phyloP scores from a whole-genome alignment of 495 filamentous ascomycete species.

The Tuber microsphaerosporum region DNA sequence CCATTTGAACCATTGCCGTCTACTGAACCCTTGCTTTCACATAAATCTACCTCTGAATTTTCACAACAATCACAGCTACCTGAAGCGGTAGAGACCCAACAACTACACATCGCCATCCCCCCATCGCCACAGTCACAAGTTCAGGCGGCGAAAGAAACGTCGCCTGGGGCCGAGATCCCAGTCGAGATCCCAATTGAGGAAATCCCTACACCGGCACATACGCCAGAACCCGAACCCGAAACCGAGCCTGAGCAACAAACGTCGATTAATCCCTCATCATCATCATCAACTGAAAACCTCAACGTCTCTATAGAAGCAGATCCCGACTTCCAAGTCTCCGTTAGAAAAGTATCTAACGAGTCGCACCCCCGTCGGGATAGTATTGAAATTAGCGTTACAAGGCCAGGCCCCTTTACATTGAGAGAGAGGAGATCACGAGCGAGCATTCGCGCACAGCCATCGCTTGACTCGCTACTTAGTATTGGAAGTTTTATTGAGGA shows the following conservation, averaged over 20 bases:
- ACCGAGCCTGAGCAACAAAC: not conserved
- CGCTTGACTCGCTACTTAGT: slow-evolving; percentile 29
- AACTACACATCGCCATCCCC: not conserved
- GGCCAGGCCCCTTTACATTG: not conserved
- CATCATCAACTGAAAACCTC: slow-evolving; percentile 7
- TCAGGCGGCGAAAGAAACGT: not conserved
- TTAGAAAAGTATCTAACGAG: slow-evolving; percentile 18
- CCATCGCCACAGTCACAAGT: not conserved
- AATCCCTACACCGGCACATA: not conserved
- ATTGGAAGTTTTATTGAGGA: slow-evolving; percentile 17
- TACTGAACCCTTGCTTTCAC: not conserved
- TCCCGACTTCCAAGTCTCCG: slow-evolving; percentile 23
- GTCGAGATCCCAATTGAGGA: not conserved
- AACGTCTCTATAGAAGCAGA: slow-evolving; percentile 25
- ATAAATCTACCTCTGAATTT: not conserved
- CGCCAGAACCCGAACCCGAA: not conserved
- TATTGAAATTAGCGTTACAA: slow-evolving; percentile 20
- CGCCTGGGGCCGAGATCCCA: not conserved
- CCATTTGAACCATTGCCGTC: not conserved
- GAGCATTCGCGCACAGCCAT: slow-evolving; percentile 28
- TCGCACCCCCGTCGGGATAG: slow-evolving; percentile 8
- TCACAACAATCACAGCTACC: not conserved
- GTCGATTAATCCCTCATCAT: not conserved
- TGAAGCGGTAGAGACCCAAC: not conserved
- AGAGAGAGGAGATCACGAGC: slow-evolving; percentile 6